Percentiles rank a stretch among this genome's conserved stretches.
Evolutionary conservation across 192 early-diverging fungal genomes (phyloP).

Genomic region (Chytriomyces sp.): DNA sequence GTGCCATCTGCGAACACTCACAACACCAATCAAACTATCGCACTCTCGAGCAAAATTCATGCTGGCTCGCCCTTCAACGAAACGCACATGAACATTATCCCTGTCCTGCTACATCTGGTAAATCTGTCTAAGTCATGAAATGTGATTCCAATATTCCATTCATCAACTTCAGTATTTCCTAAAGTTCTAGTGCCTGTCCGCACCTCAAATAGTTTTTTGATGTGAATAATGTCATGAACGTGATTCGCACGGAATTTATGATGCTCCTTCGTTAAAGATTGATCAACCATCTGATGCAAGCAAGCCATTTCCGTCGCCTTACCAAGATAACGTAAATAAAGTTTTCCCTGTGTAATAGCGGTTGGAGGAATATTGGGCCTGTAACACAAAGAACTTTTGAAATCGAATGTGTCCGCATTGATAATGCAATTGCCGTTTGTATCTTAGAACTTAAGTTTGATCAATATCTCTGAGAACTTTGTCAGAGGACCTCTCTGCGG

Average conservation of each 20-base stretch:
- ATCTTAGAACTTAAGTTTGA: constrained; percentile 37
- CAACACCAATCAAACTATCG: constrained; percentile 13
- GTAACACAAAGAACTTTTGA: constrained; percentile 7
- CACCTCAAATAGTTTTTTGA: not conserved
- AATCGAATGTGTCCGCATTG: constrained; percentile 13
- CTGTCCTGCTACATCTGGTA: not conserved
- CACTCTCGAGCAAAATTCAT: constrained; percentile 9
- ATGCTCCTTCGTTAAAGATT: constrained; percentile 28
- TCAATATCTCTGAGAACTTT: constrained; percentile 17
- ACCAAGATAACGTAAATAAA: constrained; percentile 21
- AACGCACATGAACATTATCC: constrained; percentile 24
- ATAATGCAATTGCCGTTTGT: constrained; percentile 11
- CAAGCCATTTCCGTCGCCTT: constrained; percentile 17
- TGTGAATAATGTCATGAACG: constrained; percentile 1
- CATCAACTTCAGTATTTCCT: not conserved
- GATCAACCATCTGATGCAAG: constrained; percentile 22
- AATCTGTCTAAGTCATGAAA: constrained; percentile 4
- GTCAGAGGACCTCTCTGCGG: constrained; percentile 13
- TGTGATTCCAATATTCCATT: constrained; percentile 5
- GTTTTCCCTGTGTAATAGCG: constrained; percentile 1
- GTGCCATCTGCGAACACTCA: constrained; percentile 36
- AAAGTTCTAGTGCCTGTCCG: not conserved
- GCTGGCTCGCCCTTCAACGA: constrained; percentile 5
- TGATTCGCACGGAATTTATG: constrained; percentile 16
- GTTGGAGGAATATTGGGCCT: not conserved